Evolutionary conservation across 75 land plant species (phyloP).

Genomic region (Picea sitchensis): DNA sequence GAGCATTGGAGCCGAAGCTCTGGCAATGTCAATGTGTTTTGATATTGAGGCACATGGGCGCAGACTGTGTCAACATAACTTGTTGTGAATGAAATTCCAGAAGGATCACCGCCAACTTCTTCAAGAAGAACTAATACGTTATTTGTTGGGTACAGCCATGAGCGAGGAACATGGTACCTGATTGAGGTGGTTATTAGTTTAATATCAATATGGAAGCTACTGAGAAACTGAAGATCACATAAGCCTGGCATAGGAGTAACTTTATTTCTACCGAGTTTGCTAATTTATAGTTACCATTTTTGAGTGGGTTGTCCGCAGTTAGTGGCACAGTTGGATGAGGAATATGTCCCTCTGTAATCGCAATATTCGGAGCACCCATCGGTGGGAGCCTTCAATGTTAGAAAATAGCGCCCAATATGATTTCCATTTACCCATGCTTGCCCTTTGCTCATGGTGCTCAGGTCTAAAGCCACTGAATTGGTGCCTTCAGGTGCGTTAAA

Average conservation of each 20-base stretch:
- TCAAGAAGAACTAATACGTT: conserved; percentile 22
- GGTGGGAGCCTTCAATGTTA: conserved; percentile 1
- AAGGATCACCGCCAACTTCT: conserved; percentile 26
- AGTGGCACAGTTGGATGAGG: conserved; percentile 13
- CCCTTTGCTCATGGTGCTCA: conserved; percentile 53
- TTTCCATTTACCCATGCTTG: conserved; percentile 54
- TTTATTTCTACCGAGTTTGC: no score
- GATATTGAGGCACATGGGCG: no score
- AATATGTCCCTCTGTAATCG: conserved; percentile 25
- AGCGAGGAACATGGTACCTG: conserved; percentile 36
- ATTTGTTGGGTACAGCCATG: conserved; percentile 16
- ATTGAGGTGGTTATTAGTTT: not conserved
- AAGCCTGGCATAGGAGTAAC: no score
- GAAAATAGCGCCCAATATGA: conserved; percentile 36
- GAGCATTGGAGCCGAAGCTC: conserved; percentile 36
- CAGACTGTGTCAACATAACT: not conserved
- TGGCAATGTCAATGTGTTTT: no score
- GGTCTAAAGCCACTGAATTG: conserved; percentile 44
- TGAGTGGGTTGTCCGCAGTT: conserved; percentile 28
- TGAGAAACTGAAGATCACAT: no score
- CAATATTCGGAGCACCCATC: conserved; percentile 28
- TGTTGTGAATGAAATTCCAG: conserved; percentile 19
- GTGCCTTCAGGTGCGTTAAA: conserved; percentile 43
- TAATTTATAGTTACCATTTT: not conserved
- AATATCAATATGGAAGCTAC: no score